Percentiles rank a stretch among this genome's conserved stretches.
These are phyloP conservation scores for Porphyrellus cyaneotinctus DNA, from an alignment of 768 basidiomycete species.

Conservation along the genomic window DNA sequence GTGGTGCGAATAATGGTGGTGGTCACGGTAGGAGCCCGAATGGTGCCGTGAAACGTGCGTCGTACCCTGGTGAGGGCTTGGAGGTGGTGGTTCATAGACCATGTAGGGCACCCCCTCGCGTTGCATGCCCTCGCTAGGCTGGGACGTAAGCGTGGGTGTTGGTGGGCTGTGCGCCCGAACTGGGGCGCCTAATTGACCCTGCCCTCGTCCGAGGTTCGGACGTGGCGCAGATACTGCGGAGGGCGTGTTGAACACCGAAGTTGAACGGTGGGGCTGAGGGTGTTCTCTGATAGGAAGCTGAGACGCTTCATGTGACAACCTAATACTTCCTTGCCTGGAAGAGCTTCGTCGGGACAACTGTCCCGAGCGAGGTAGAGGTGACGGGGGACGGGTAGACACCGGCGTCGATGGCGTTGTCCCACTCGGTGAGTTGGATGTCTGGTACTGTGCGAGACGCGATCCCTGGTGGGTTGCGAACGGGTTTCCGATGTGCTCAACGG, in stretches of 20 bases:
- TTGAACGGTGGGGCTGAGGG: conserved; percentile 20
- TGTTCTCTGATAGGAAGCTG: conserved; percentile 14
- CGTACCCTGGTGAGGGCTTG: neutral
- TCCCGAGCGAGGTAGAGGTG: conserved; percentile 12
- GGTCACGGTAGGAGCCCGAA: neutral
- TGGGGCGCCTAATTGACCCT: neutral
- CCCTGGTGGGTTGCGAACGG: conserved; percentile 9
- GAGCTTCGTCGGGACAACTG: conserved; percentile 12
- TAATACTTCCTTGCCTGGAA: conserved; percentile 19
- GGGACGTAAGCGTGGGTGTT: neutral
- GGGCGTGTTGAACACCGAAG: conserved; percentile 6
- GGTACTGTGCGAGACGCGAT: conserved; percentile 8
- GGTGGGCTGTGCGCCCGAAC: conserved; percentile 2
- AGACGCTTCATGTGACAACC: conserved; percentile 12
- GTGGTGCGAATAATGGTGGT: neutral
- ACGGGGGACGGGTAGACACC: conserved; percentile 13
- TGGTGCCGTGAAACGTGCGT: conserved; percentile 12
- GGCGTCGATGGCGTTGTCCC: conserved; percentile 12
- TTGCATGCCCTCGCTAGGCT: conserved; percentile 9
- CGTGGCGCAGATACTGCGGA: conserved; percentile 15
- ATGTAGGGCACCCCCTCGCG: conserved; percentile 19
- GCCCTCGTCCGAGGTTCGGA: neutral
- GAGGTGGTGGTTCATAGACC: neutral
- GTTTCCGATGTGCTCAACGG: conserved; percentile 17
- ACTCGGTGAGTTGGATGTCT: conserved; percentile 1